phyloP scores from a whole-genome alignment of 2,329 filamentous ascomycete species.

The Stenocarpella maydis region DNA sequence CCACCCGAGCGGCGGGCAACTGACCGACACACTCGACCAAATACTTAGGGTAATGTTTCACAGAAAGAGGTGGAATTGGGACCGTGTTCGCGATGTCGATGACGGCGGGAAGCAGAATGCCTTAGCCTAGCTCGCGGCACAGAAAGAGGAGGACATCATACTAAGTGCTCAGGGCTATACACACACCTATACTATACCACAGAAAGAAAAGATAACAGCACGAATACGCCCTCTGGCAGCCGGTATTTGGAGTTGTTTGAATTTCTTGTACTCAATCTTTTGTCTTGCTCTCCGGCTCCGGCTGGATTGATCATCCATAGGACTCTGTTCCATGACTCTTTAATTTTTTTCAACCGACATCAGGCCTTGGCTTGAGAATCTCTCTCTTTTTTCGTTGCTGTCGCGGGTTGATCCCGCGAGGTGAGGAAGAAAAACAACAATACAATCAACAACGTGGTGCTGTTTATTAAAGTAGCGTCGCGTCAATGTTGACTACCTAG shows the following conservation, averaged over 20 bases:
- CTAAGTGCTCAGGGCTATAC: not conserved
- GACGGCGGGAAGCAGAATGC: constrained; percentile 10
- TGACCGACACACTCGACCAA: not conserved
- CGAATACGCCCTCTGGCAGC: not conserved
- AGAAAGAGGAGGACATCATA: constrained; percentile 23
- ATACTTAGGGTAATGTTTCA: not conserved
- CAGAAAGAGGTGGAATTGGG: constrained; percentile 28
- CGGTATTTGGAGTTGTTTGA: constrained; percentile 18
- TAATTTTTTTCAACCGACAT: not conserved
- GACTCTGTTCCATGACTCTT: not conserved
- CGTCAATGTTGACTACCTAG: not conserved
- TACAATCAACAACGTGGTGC: not conserved
- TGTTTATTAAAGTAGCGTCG: not conserved
- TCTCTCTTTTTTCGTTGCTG: constrained; percentile 24
- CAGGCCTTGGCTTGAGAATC: constrained; percentile 9
- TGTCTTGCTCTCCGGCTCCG: constrained; percentile 18
- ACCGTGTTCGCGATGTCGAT: constrained; percentile 1
- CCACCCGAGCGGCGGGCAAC: too few relatives aligned
- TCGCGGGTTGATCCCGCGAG: constrained; percentile 14
- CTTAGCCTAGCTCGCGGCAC: constrained; percentile 3
- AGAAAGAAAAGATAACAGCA: constrained; percentile 13
- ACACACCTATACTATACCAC: not conserved
- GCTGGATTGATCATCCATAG: constrained; percentile 19
- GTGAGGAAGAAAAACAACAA: constrained; percentile 13
- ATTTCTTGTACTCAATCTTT: constrained; percentile 7